Conservation (phyloP, 306 rosid genomes). For the Vicia faba region DNA sequence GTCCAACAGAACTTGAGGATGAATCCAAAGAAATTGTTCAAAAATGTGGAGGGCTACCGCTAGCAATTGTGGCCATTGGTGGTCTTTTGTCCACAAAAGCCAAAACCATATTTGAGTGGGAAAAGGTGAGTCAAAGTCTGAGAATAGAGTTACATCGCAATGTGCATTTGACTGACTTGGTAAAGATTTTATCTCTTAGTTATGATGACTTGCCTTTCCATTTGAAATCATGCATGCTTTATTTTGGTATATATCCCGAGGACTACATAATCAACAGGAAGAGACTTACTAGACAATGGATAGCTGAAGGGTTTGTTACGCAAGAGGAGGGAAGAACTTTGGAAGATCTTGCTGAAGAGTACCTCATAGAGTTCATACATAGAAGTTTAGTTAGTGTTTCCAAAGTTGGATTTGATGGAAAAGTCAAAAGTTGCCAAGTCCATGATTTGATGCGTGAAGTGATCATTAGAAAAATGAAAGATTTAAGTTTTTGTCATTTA, state of each 20-base stretch:
- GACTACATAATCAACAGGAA: neutral
- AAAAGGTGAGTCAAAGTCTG: too few relatives aligned
- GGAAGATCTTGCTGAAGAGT: neutral
- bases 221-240: conserved; percentile 18
- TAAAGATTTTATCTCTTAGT: conserved; percentile 8
- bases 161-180: neutral
- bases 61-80: too few relatives aligned
- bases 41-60: neutral
- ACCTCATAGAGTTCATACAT: too few relatives aligned
- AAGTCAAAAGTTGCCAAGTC: neutral
- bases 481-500: too few relatives aligned
- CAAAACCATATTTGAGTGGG: too few relatives aligned
- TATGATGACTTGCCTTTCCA: conserved; percentile 27
- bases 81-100: too few relatives aligned
- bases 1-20: neutral
- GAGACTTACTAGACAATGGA: too few relatives aligned
- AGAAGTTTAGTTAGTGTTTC: neutral
- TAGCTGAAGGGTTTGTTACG: too few relatives aligned
- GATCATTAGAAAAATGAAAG: too few relatives aligned
- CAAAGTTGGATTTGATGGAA: neutral
- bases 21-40: neutral
- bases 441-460: neutral
- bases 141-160: neutral
- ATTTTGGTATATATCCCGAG: conserved; percentile 34
- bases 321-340: too few relatives aligned